Base-by-base conservation (phyloP, 352 stramenopile species). In the Thraustochytrium sp. region DNA sequence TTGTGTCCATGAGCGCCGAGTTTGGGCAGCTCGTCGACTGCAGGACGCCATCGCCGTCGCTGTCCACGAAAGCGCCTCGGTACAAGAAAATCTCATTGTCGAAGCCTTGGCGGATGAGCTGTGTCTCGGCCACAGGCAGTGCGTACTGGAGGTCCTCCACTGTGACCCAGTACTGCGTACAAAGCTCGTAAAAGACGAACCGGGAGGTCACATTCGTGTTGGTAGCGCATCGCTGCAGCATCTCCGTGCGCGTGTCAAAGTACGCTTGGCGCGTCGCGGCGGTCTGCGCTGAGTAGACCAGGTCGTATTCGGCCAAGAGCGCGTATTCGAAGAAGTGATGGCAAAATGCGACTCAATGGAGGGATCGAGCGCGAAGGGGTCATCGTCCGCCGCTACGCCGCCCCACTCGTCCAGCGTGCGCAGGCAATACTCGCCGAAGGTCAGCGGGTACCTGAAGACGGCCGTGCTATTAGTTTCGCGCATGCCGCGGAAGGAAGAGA, bases 401-500 rank as follows among this genome's bases (percentile, higher is more conserved):
- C 53, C 76, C 76, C 76, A 84, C 21, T 84, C 76, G 11, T 34
- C 23, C 11, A 73, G 11, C 29, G 65, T 83, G n/a, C 49, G 49
- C 5, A 40, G 21, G 63, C 76, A 84, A 44, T 65, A 84, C 37
- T 84, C 48, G 23, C 76, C 76, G 9, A 84, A 84, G 3, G 76
- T 83, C 0, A 84, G 76, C n/a, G 76, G 59, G 21, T 48, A 46
- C 0, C 42, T 36, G 13, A 84, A 84, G n/a, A 82, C 56, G 1
- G 34, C 40, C 16, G 53, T 61, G 5, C 18, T 26, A 23, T 40
- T 62, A 13, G 18, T 23, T 13, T 31, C 42, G 13, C 36, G n/a
- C 40, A 84, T 63, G n/a, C 76, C 76, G 34, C 76, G 61, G 42
- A 83, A 84, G 2, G 61, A 83, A 16, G 76, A 85, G 11, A 84